A percentile compares a stretch with the other conserved stretches of the same genome.
phyloP scores from a whole-genome alignment of 805 yeast genomes.

The Candida chauliodis region DNA sequence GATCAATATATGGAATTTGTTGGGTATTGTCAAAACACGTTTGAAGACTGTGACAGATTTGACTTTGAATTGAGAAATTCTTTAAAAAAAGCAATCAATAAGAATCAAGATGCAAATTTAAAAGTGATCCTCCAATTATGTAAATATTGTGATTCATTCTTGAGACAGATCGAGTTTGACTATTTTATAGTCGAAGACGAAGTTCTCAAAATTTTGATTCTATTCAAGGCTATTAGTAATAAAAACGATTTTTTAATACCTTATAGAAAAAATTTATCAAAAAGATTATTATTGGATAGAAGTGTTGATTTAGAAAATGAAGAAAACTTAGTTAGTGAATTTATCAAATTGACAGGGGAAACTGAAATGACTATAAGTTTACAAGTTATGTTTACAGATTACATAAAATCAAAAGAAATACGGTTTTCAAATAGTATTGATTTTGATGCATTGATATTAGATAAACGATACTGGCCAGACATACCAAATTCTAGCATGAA shows the following conservation, averaged over 20 bases:
- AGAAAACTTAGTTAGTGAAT: slow-evolving; percentile 19
- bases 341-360: slow-evolving; percentile 29
- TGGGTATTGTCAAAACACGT: slow-evolving; percentile 11
- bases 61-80: slow-evolving; percentile 31
- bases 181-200: slow-evolving; percentile 17
- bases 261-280: slow-evolving; percentile 36
- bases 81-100: slow-evolving; percentile 18
- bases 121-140: slow-evolving; percentile 22
- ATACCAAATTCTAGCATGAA: slow-evolving; percentile 23
- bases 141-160: slow-evolving; percentile 31
- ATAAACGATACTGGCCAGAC: slow-evolving; percentile 39
- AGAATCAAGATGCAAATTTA: slow-evolving; percentile 12
- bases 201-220: slow-evolving; percentile 18
- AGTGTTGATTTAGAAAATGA: slow-evolving; percentile 18
- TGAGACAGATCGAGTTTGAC: slow-evolving; percentile 13
- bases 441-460: slow-evolving; percentile 31
- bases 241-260: slow-evolving; percentile 28
- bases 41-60: slow-evolving; percentile 18
- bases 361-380: slow-evolving; percentile 23
- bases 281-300: slow-evolving; percentile 28
- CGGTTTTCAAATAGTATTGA: slow-evolving; percentile 13
- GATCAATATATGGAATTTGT: slow-evolving; percentile 13
- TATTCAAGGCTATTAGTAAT: slow-evolving; percentile 32
- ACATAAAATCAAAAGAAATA: slow-evolving; percentile 15
- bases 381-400: slow-evolving; percentile 33